phyloP scores from a whole-genome alignment of 179 eudicot species.

The Camellia oleifera region DNA sequence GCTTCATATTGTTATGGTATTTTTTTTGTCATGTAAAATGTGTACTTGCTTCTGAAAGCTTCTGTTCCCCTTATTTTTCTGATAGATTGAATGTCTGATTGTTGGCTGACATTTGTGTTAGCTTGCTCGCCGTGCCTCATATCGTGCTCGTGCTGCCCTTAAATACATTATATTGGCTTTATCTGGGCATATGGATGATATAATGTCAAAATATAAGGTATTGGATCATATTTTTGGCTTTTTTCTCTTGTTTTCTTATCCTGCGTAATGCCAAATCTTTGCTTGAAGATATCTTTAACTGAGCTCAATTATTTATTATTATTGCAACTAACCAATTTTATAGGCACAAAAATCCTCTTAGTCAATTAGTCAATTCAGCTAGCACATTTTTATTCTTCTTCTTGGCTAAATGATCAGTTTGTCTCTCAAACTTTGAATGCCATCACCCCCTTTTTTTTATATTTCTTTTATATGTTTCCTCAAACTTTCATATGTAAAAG shows the following conservation, averaged over 20 bases:
- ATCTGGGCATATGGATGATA: conserved; percentile 79
- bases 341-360: neutral
- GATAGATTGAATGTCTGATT: neutral
- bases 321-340: neutral
- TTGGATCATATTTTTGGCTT: neutral
- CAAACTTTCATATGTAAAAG: neutral
- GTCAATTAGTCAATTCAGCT: conserved; percentile 5
- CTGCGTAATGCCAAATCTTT: neutral
- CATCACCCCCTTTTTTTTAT: neutral
- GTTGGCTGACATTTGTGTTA: conserved; percentile 19
- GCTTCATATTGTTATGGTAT: neutral
- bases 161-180: conserved; percentile 66
- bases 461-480: neutral
- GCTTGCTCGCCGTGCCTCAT: conserved; percentile 47
- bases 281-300: neutral
- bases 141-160: conserved; percentile 76
- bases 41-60: neutral
- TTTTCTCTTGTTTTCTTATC: neutral
- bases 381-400: too few species aligned
- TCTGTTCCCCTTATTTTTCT: neutral
- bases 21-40: neutral
- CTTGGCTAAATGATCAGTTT: too few species aligned
- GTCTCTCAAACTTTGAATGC: neutral
- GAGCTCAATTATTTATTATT: neutral
- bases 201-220: conserved; percentile 76